Percentiles rank a stretch among this genome's conserved stretches.
Evolutionary conservation across 1,284 basidiomycete species (phyloP).

Genomic region (Puccinia hordei): DNA sequence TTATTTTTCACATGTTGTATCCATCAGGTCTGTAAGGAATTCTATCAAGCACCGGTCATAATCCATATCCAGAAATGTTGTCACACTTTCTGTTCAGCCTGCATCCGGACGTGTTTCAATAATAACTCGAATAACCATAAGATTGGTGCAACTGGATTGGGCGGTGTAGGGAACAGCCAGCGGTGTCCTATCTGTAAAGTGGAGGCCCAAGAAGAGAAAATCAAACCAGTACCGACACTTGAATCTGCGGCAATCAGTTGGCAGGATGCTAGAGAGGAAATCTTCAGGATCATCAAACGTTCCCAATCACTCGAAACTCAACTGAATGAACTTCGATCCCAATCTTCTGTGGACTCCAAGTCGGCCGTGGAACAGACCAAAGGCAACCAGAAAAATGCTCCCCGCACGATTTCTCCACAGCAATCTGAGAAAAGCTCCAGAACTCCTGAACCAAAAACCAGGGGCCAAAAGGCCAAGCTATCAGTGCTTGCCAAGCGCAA

Average conservation of each 20-base stretch:
- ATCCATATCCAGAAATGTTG: constrained; percentile 49
- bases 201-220: constrained; percentile 48
- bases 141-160: constrained; percentile 42
- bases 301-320: constrained; percentile 11
- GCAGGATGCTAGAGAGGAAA: constrained; percentile 44
- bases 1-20: neutral
- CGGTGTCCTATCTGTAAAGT: constrained; percentile 50
- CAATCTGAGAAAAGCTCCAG: neutral
- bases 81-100: constrained; percentile 49
- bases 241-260: constrained; percentile 35
- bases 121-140: constrained; percentile 43
- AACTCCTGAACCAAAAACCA: constrained; percentile 6
- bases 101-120: constrained; percentile 46
- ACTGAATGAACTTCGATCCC: constrained; percentile 20
- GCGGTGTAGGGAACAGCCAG: constrained; percentile 50
- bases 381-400: neutral
- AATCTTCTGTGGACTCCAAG: neutral
- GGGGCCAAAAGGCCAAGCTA: neutral
- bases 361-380: neutral
- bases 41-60: constrained; percentile 43
- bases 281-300: constrained; percentile 38
- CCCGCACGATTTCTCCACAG: neutral
- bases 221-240: constrained; percentile 47
- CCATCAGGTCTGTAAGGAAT: constrained; percentile 49
- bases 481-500: constrained; percentile 30